Percentiles rank a stretch among this genome's conserved stretches.
Conservation (phyloP, 257 asterid species). For the Solanum virginianum region DNA sequence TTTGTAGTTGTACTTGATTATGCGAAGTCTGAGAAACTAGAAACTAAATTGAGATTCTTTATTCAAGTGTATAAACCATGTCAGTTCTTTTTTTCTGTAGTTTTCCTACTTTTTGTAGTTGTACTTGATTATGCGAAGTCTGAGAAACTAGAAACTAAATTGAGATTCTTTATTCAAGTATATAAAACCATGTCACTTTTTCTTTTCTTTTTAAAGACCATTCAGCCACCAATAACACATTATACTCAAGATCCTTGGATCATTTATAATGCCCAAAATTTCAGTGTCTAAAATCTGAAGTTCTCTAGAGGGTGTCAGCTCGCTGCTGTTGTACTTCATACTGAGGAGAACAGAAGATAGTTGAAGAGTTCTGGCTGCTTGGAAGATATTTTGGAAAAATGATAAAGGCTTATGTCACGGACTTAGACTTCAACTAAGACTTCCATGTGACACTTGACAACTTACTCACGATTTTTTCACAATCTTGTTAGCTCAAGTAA, state of each 20-base stretch:
- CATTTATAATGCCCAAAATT: not conserved
- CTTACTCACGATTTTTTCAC: too few species aligned
- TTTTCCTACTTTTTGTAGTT: not conserved
- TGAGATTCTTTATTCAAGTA: not conserved
- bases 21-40: not conserved
- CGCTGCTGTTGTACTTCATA: not conserved
- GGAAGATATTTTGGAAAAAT: not conserved
- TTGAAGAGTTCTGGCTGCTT: not conserved
- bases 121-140: not conserved
- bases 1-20: not conserved
- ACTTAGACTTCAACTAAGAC: too few species aligned
- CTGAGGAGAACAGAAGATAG: not conserved
- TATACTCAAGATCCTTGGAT: not conserved
- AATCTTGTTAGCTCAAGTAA: too few species aligned
- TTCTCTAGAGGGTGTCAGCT: not conserved
- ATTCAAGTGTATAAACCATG: not conserved
- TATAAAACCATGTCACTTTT: not conserved
- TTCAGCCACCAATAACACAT: not conserved
- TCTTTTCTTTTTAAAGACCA: not conserved
- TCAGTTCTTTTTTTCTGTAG: not conserved
- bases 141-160: not conserved
- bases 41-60: not conserved
- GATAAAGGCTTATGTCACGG: not conserved
- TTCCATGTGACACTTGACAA: too few species aligned
- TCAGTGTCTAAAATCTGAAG: not conserved